phyloP scores from a whole-genome alignment of 2,329 filamentous ascomycete genomes.

The Pseudocercospora musae region DNA sequence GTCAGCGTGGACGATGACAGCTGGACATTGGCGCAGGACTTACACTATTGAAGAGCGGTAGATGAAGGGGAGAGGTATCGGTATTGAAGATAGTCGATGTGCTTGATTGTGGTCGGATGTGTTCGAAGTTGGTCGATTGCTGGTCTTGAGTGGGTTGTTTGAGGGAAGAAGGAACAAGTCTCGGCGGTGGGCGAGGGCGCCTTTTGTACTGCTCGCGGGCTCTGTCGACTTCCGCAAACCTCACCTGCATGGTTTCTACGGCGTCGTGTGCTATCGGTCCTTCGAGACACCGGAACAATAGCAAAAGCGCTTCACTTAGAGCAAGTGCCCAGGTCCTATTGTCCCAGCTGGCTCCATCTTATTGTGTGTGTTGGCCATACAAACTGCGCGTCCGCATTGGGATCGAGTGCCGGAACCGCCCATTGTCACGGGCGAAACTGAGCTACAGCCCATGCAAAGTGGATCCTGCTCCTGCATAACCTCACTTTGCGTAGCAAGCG shows the following conservation, averaged over 20 bases:
- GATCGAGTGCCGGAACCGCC: background rate
- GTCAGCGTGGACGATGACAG: background rate
- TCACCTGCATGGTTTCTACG: conserved; percentile 1
- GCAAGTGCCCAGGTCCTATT: background rate
- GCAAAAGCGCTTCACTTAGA: background rate
- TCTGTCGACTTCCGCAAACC: background rate
- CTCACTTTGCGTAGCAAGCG: background rate
- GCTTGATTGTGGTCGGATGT: background rate
- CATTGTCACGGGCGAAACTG: background rate
- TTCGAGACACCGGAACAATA: background rate
- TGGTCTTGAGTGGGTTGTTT: background rate
- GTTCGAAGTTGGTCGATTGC: conserved; percentile 2
- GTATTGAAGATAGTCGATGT: background rate
- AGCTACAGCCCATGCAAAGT: background rate
- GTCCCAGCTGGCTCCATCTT: background rate
- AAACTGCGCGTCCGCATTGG: background rate
- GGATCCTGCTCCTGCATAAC: background rate
- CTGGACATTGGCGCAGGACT: background rate
- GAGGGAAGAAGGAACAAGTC: conserved; percentile 6
- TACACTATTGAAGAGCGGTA: background rate
- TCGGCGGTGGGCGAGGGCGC: background rate
- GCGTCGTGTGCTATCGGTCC: background rate
- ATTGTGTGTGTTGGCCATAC: conserved; percentile 3
- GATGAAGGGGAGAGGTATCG: background rate
- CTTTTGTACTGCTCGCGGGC: background rate